These are phyloP conservation scores for Terana coerulea DNA, from an alignment of 768 basidiomycete species.

Conservation along the genomic window DNA sequence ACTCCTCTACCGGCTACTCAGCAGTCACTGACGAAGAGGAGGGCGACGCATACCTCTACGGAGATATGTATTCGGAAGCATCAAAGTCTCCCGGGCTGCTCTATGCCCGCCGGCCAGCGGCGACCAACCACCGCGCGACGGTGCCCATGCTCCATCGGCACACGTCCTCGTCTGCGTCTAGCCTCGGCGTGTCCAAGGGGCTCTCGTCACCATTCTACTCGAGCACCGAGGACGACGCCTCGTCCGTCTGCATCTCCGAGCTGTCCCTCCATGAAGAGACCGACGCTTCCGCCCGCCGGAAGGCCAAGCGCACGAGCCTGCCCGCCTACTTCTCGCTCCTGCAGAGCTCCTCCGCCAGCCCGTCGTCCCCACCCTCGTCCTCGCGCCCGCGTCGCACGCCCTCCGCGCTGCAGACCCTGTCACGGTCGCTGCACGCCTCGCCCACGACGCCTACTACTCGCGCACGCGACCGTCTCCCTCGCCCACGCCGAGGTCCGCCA, in stretches of 20 bases:
- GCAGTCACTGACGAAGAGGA: slow-evolving; percentile 60
- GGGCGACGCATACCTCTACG: slow-evolving; percentile 33
- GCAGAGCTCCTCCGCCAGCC: slow-evolving; percentile 34
- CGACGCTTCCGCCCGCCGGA: slow-evolving; percentile 33
- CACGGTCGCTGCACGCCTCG: slow-evolving; percentile 20
- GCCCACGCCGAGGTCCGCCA: slow-evolving; percentile 18
- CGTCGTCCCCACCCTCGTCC: slow-evolving; percentile 13
- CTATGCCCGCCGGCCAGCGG: slow-evolving; percentile 67
- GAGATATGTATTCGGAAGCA: slow-evolving; percentile 34
- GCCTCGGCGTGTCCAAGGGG: slow-evolving; percentile 21
- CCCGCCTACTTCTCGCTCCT: slow-evolving; percentile 76
- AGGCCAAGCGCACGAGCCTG: slow-evolving; percentile 67
- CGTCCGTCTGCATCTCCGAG: slow-evolving; percentile 28
- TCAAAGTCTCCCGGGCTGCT: slow-evolving; percentile 47
- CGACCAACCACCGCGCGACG: slow-evolving; percentile 64
- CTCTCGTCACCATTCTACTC: slow-evolving; percentile 24
- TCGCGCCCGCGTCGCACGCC: slow-evolving; percentile 10
- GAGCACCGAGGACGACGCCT: slow-evolving; percentile 27
- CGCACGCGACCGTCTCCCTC: slow-evolving; percentile 19
- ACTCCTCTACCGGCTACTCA: slow-evolving; percentile 67
- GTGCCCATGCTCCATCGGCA: slow-evolving; percentile 54
- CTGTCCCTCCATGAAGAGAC: slow-evolving; percentile 23
- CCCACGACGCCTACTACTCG: slow-evolving; percentile 25
- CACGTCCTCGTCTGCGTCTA: slow-evolving; percentile 29
- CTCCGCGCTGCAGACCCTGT: slow-evolving; percentile 20